Conservation (phyloP, 768 basidiomycete species). For the Rhizopogon roseolus region DNA sequence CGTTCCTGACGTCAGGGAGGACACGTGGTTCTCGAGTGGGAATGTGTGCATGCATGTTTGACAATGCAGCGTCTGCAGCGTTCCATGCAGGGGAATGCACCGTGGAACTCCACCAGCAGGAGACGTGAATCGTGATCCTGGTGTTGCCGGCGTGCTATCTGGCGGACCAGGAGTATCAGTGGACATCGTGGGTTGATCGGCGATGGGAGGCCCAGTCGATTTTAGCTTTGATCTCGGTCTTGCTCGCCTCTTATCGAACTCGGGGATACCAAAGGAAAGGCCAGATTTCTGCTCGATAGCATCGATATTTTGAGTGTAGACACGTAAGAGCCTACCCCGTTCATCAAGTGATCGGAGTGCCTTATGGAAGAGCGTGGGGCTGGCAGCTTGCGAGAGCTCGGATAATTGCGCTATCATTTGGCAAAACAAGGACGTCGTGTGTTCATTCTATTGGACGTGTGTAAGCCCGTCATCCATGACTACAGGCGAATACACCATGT, state of each 20-base stretch:
- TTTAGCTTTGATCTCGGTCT: slow-evolving; percentile 48
- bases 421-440: slow-evolving; percentile 73
- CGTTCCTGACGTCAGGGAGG: slow-evolving; percentile 53
- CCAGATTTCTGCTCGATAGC: slow-evolving; percentile 85
- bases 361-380: slow-evolving; percentile 78
- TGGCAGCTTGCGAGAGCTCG: slow-evolving; percentile 61
- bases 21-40: slow-evolving; percentile 59
- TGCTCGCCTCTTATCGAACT: slow-evolving; percentile 51
- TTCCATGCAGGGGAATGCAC: slow-evolving; percentile 89
- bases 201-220: slow-evolving; percentile 13
- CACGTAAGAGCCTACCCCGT: slow-evolving; percentile 70
- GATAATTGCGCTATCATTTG: slow-evolving; percentile 88
- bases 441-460: slow-evolving; percentile 51
- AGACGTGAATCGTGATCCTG: slow-evolving; percentile 39
- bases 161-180: slow-evolving; percentile 11
- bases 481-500: neutral
- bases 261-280: slow-evolving; percentile 80
- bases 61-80: slow-evolving; percentile 75
- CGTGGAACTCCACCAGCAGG: slow-evolving; percentile 61
- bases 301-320: slow-evolving; percentile 95
- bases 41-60: slow-evolving; percentile 72
- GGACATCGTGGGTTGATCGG: slow-evolving; percentile 8
- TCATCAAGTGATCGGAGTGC: slow-evolving; percentile 72
- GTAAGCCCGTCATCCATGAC: slow-evolving; percentile 11
- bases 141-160: slow-evolving; percentile 7